A percentile compares a stretch with the other conserved stretches of the same genome.
phyloP scores from a whole-genome alignment of 768 basidiomycete genomes.

The Neoboletus subvelutipes region DNA sequence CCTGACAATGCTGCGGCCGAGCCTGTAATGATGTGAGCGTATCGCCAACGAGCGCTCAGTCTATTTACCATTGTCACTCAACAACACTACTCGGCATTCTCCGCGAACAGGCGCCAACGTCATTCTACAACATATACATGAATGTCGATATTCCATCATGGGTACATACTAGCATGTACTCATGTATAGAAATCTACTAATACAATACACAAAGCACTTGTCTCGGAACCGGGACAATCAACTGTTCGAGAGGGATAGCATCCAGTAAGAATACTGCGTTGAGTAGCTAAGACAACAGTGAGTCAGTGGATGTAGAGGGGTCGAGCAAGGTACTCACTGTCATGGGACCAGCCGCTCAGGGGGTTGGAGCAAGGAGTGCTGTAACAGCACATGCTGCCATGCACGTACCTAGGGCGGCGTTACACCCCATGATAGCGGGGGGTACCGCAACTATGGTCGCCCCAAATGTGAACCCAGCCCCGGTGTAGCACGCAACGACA shows the following conservation, averaged over 20 bases:
- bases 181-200: no score
- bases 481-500: conserved; percentile 22
- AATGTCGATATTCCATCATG: neutral
- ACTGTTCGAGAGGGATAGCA: neutral
- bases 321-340: neutral
- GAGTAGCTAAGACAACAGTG: neutral
- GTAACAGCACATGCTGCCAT: conserved; percentile 25
- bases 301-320: neutral
- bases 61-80: neutral
- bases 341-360: conserved; percentile 8
- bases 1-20: conserved; percentile 19
- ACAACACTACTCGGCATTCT: neutral
- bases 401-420: conserved; percentile 22
- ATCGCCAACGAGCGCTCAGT: neutral
- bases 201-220: no score
- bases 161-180: neutral
- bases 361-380: conserved; percentile 24
- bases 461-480: conserved; percentile 26
- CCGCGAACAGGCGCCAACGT: neutral
- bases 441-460: conserved; percentile 20
- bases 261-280: neutral
- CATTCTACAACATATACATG: neutral
- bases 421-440: conserved; percentile 24
- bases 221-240: neutral
- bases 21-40: neutral